These are phyloP conservation scores for Gardenia jasminoides DNA, from an alignment of 257 asterid species.

Conservation along the genomic window DNA sequence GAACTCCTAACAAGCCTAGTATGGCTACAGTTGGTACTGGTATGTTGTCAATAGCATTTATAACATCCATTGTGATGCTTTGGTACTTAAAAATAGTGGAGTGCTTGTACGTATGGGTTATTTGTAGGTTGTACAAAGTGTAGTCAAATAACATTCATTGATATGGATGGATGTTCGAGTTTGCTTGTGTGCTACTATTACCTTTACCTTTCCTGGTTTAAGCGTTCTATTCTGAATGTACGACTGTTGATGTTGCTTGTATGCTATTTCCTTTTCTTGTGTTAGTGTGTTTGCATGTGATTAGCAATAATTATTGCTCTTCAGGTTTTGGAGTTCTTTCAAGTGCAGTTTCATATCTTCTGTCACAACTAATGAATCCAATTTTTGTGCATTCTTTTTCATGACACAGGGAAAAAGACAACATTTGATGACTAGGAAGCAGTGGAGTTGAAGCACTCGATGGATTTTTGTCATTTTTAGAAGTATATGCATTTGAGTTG, in stretches of 20 bases:
- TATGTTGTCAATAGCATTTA: neutral
- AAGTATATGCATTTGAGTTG: neutral
- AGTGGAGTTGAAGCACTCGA: neutral
- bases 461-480: neutral
- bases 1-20: slow-evolving; percentile 42
- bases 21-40: slow-evolving; percentile 44
- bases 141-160: too few species aligned
- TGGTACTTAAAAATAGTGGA: too few species aligned
- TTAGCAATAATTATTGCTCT: neutral
- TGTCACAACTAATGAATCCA: neutral
- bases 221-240: too few species aligned
- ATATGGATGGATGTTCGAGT: too few species aligned
- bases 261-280: neutral
- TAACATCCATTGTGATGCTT: neutral
- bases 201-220: too few species aligned
- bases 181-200: too few species aligned
- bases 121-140: neutral
- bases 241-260: neutral
- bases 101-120: neutral
- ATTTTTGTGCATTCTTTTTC: neutral
- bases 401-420: slow-evolving; percentile 40
- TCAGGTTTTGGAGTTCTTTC: neutral
- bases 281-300: neutral
- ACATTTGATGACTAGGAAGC: slow-evolving; percentile 32
- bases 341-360: neutral